Percentiles rank a stretch among this genome's conserved stretches.
Conservation (phyloP, 176 grass and related monocot genomes). For the Bonia amplexicaulis region DNA sequence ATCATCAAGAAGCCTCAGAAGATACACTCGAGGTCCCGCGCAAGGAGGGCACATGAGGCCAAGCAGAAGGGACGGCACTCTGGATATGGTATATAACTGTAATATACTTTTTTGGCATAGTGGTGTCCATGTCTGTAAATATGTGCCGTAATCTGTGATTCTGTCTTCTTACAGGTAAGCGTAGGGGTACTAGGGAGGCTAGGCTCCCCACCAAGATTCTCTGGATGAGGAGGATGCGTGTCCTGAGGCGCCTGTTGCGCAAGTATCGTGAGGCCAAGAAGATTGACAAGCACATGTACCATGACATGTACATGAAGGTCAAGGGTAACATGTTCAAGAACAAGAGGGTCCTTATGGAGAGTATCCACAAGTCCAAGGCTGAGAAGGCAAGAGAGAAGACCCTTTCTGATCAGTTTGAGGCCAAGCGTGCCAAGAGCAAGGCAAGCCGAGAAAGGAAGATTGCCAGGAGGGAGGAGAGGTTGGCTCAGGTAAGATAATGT, state of each 20-base stretch:
- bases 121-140: neutral
- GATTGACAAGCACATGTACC: constrained; percentile 75
- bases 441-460: constrained; percentile 40
- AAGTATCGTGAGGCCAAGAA: constrained; percentile 66
- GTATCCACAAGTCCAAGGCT: constrained; percentile 71
- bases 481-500: constrained; percentile 48
- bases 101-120: neutral
- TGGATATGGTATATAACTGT: constrained; percentile 38
- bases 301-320: constrained; percentile 70
- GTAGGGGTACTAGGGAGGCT: constrained; percentile 66
- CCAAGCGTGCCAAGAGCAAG: constrained; percentile 64
- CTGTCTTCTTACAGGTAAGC: constrained; percentile 39
- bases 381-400: constrained; percentile 58
- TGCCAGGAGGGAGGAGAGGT: constrained; percentile 50
- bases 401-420: constrained; percentile 56
- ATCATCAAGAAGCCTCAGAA: constrained; percentile 64
- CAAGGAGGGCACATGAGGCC: constrained; percentile 58
- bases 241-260: constrained; percentile 52
- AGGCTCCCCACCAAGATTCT: constrained; percentile 63
- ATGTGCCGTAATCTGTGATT: neutral
- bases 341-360: constrained; percentile 71
- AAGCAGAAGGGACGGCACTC: constrained; percentile 70
- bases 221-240: constrained; percentile 72
- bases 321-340: constrained; percentile 69
- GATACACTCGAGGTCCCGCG: constrained; percentile 63